These are phyloP conservation scores for Apiospora saccharicola DNA, from an alignment of 2,329 filamentous ascomycete genomes.

Conservation along the genomic window DNA sequence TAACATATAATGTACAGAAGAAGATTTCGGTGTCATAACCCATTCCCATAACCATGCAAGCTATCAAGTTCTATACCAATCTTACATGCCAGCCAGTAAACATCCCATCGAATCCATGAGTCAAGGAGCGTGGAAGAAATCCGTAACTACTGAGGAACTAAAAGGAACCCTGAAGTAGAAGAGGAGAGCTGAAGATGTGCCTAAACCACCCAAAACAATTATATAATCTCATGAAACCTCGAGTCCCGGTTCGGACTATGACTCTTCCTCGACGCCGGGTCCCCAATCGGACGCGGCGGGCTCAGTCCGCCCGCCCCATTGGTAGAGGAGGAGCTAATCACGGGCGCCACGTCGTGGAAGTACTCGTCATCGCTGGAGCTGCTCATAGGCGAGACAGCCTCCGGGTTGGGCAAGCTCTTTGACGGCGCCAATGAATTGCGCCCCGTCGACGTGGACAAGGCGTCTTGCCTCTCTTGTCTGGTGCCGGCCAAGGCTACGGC, in stretches of 20 bases:
- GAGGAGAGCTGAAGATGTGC: neutral
- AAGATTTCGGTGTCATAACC: neutral
- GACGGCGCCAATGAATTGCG: conserved; percentile 24
- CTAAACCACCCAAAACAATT: neutral
- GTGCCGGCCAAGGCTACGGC: conserved; percentile 56
- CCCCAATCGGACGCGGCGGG: conserved; percentile 48
- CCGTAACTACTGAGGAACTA: neutral
- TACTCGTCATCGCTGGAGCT: conserved; percentile 45
- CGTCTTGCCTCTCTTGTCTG: conserved; percentile 28
- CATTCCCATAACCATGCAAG: neutral
- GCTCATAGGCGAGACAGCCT: conserved; percentile 37
- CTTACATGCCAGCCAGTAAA: neutral
- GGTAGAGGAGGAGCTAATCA: conserved; percentile 38
- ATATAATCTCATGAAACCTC: conserved; percentile 65
- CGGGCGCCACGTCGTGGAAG: conserved; percentile 19
- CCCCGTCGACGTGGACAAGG: neutral
- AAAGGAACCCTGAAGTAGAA: neutral
- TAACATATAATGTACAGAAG: neutral
- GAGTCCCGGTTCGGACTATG: conserved; percentile 64
- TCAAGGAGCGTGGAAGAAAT: neutral
- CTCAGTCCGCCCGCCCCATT: conserved; percentile 39
- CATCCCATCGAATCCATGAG: neutral
- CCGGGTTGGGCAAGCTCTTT: conserved; percentile 34
- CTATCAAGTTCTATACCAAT: neutral
- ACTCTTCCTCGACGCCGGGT: conserved; percentile 46